phyloP scores from a whole-genome alignment of 768 basidiomycete species.

The Psilocybe tampanensis region DNA sequence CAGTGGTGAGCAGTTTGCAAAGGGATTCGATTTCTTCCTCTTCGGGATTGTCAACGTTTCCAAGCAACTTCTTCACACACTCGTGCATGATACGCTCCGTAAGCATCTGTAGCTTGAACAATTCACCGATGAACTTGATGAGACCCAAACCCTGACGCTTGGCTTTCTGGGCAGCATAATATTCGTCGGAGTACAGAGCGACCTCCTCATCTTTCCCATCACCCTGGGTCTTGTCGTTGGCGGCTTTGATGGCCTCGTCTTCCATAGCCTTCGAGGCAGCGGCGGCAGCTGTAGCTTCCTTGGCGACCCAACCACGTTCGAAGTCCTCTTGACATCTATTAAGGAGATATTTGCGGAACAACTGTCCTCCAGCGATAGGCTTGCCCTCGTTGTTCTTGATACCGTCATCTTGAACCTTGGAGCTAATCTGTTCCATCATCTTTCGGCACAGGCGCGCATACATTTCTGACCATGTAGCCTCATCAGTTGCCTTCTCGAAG shows the following conservation, averaged over 20 bases:
- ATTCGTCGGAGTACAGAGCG: conserved; percentile 91
- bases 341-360: conserved; percentile 96
- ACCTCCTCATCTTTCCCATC: conserved; percentile 59
- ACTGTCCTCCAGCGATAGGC: conserved; percentile 88
- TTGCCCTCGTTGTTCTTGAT: conserved; percentile 82
- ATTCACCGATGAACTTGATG: conserved; percentile 97
- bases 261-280: conserved; percentile 85
- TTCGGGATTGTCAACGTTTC: conserved; percentile 93
- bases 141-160: conserved; percentile 97
- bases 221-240: conserved; percentile 54
- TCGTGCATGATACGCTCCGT: conserved; percentile 98
- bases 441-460: conserved; percentile 94
- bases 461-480: conserved; percentile 96
- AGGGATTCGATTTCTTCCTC: conserved; percentile 98
- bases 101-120: conserved; percentile 99
- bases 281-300: conserved; percentile 85
- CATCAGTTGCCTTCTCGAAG: conserved; percentile 97
- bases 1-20: conserved; percentile 90
- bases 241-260: conserved; percentile 77
- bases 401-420: conserved; percentile 86
- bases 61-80: conserved; percentile 93
- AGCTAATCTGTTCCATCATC: conserved; percentile 93
- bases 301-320: conserved; percentile 91
- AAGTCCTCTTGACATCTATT: conserved; percentile 98
- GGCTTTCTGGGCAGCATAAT: conserved; percentile 94